phyloP scores from a whole-genome alignment of 2,329 filamentous ascomycete species.

The Monosporascus cannonballus region DNA sequence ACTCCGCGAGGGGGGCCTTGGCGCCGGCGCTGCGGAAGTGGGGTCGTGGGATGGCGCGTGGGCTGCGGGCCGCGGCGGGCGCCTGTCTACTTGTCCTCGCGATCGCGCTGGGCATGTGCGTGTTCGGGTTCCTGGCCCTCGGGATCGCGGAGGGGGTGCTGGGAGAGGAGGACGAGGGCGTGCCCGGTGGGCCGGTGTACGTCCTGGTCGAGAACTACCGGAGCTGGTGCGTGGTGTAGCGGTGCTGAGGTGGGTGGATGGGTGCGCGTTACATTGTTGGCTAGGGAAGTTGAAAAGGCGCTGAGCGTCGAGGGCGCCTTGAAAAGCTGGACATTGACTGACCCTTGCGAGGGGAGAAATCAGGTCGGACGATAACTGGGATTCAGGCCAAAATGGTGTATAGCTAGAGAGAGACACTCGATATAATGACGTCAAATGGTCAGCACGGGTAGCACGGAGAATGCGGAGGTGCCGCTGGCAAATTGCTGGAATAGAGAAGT shows the following conservation, averaged over 20 bases:
- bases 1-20: background rate
- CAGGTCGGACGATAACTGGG: too few relatives aligned
- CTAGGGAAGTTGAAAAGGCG: too few relatives aligned
- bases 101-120: background rate
- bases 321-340: too few relatives aligned
- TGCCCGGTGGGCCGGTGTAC: background rate
- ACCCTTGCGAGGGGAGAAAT: too few relatives aligned
- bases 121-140: constrained; percentile 9
- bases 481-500: background rate
- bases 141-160: constrained; percentile 36
- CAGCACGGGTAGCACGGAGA: too few relatives aligned
- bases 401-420: background rate
- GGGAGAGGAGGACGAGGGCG: constrained; percentile 1
- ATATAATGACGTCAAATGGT: background rate
- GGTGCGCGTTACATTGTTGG: too few relatives aligned
- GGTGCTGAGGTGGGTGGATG: background rate
- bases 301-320: too few relatives aligned
- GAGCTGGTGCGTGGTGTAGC: constrained; percentile 5
- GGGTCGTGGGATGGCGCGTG: background rate
- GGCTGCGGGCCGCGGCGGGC: background rate
- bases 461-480: too few relatives aligned
- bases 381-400: background rate
- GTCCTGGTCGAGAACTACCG: background rate
- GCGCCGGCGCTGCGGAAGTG: background rate
- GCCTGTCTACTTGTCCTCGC: background rate